phyloP scores from a whole-genome alignment of 2,329 filamentous ascomycete species.

The Ophiocordyceps australis region DNA sequence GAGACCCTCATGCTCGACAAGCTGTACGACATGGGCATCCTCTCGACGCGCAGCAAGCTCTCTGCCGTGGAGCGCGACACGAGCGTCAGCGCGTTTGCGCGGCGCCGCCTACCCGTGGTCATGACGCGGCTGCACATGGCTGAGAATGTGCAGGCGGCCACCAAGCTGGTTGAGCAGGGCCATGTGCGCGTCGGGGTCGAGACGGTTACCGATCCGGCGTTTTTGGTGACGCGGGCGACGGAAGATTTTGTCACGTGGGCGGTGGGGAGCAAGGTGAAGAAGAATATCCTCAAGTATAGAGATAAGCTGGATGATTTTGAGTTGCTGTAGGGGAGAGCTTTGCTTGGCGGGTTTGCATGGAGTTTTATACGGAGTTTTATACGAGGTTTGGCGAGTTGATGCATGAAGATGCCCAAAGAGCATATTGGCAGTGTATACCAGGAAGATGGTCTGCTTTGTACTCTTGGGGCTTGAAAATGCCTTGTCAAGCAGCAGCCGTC shows the following conservation, averaged over 20 bases:
- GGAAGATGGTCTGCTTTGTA: too few species aligned
- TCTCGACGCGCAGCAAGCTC: conserved; percentile 58
- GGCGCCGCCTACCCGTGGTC: conserved; percentile 68
- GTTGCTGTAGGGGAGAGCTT: conserved; percentile 51
- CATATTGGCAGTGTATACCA: too few species aligned
- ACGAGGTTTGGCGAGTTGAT: too few species aligned
- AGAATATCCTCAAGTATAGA: conserved; percentile 84
- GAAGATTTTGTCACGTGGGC: conserved; percentile 97
- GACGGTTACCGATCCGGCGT: conserved; percentile 77
- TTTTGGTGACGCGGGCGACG: conserved; percentile 72
- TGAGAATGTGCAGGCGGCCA: conserved; percentile 70
- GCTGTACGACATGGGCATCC: conserved; percentile 78
- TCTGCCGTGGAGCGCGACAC: conserved; percentile 75
- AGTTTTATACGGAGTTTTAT: too few species aligned
- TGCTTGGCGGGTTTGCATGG: too few species aligned
- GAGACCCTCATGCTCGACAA: conserved; percentile 82
- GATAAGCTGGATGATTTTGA: conserved; percentile 96
- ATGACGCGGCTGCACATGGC: conserved; percentile 88
- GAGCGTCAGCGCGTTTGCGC: conserved; percentile 76
- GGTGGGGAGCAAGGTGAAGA: conserved; percentile 91
- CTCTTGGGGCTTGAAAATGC: too few species aligned
- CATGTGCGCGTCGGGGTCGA: conserved; percentile 86
- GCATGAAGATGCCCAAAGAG: too few species aligned
- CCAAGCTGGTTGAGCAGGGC: conserved; percentile 82
- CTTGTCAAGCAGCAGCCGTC: too few species aligned